These are phyloP conservation scores for Linnemannia zychae DNA, from an alignment of 192 early-diverging fungal species.

Conservation along the genomic window DNA sequence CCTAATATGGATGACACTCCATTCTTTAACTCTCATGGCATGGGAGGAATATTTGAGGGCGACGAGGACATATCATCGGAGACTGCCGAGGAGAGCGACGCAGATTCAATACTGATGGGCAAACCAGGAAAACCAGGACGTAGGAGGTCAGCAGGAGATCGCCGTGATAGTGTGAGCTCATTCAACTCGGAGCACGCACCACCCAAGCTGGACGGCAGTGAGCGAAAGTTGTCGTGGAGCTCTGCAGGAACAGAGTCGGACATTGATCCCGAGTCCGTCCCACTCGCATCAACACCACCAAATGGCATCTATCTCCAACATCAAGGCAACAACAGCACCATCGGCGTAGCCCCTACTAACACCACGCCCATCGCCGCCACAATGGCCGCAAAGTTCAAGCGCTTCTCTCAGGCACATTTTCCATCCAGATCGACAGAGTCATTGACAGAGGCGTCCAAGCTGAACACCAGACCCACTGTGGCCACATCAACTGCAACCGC, in stretches of 20 bases:
- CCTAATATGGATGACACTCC: constrained; percentile 93
- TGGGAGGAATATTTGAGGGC: constrained; percentile 72
- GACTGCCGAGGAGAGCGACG: constrained; percentile 34
- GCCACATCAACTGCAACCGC: constrained; percentile 46
- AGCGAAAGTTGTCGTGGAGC: constrained; percentile 42
- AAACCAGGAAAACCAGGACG: constrained; percentile 17
- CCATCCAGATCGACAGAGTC: constrained; percentile 28
- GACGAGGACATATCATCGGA: constrained; percentile 39
- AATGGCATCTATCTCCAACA: constrained; percentile 25
- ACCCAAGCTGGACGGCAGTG: neutral
- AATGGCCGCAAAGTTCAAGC: constrained; percentile 49
- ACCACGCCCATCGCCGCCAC: constrained; percentile 23
- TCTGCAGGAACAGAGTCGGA: constrained; percentile 46
- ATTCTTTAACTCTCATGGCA: constrained; percentile 79
- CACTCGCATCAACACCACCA: constrained; percentile 3
- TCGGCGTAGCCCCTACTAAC: neutral
- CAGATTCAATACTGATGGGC: constrained; percentile 10
- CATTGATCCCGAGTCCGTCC: constrained; percentile 25
- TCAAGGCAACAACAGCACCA: constrained; percentile 25
- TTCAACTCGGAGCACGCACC: constrained; percentile 27
- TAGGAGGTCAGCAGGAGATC: neutral
- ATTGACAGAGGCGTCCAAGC: constrained; percentile 20
- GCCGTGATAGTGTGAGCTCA: constrained; percentile 45
- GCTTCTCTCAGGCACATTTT: constrained; percentile 53
- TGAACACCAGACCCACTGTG: constrained; percentile 48